phyloP scores from a whole-genome alignment of 306 rosid genomes.

The Prunus mira region DNA sequence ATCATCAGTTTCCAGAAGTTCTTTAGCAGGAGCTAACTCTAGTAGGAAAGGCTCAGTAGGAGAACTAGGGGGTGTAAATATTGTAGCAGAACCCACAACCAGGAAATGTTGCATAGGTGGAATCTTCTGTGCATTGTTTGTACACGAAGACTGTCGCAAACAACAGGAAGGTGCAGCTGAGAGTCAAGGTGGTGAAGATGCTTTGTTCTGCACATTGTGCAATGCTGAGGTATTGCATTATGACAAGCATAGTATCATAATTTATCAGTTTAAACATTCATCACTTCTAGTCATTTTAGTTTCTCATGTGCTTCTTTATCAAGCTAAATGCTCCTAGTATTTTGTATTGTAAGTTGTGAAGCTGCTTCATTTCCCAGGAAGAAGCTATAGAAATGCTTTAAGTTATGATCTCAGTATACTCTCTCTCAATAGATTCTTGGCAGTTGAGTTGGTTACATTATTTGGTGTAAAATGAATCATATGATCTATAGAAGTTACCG shows the following conservation, averaged over 20 bases:
- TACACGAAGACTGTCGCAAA: slow-evolving; percentile 83
- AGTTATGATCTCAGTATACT: slow-evolving; percentile 1
- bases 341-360: slow-evolving; percentile 1
- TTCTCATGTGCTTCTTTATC: slow-evolving; percentile 12
- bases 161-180: slow-evolving; percentile 65
- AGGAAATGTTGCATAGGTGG: slow-evolving; percentile 46
- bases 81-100: slow-evolving; percentile 34
- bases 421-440: background rate
- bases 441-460: background rate
- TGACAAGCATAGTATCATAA: background rate
- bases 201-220: slow-evolving; percentile 96
- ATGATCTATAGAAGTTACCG: background rate
- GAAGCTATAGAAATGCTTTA: background rate
- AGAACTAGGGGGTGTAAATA: slow-evolving; percentile 54
- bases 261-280: slow-evolving; percentile 9
- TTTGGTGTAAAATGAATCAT: background rate
- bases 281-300: background rate
- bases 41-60: slow-evolving; percentile 86
- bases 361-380: background rate
- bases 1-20: slow-evolving; percentile 74
- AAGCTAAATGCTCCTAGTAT: background rate
- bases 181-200: slow-evolving; percentile 78
- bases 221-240: slow-evolving; percentile 75
- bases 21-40: slow-evolving; percentile 56
- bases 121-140: slow-evolving; percentile 69